Conservation (phyloP, 768 basidiomycete species). For the Leccinum truebloodii region DNA sequence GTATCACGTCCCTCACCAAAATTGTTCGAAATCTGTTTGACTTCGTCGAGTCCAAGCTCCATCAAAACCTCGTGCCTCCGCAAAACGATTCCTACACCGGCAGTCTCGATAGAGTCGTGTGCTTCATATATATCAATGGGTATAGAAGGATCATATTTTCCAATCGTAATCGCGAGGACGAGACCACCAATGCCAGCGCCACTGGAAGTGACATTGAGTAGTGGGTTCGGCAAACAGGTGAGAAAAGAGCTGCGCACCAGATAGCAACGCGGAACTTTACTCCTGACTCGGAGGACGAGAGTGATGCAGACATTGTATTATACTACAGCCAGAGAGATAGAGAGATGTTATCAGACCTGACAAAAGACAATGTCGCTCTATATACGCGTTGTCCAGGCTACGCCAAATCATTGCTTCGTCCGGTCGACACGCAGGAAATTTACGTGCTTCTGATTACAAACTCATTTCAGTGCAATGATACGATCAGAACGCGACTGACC, state of each 20-base stretch:
- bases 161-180: constrained; percentile 41
- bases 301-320: not conserved
- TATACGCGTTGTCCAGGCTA: not conserved
- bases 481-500: no score
- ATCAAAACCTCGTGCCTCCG: constrained; percentile 47
- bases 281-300: not conserved
- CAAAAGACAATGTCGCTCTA: not conserved
- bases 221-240: not conserved
- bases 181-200: constrained; percentile 47
- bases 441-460: not conserved
- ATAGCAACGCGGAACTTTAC: constrained; percentile 25
- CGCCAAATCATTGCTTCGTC: no score
- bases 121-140: constrained; percentile 49
- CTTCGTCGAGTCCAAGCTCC: constrained; percentile 42
- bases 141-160: constrained; percentile 31
- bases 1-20: constrained; percentile 7
- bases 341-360: not conserved
- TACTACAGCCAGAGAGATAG: not conserved
- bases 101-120: constrained; percentile 37
- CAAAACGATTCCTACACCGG: constrained; percentile 45
- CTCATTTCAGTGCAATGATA: no score
- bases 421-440: not conserved
- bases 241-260: constrained; percentile 13
- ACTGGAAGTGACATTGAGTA: constrained; percentile 14
- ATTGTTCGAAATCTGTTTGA: constrained; percentile 18